phyloP scores from a whole-genome alignment of 2,329 filamentous ascomycete genomes.

The Torrubiella hemipterigena region DNA sequence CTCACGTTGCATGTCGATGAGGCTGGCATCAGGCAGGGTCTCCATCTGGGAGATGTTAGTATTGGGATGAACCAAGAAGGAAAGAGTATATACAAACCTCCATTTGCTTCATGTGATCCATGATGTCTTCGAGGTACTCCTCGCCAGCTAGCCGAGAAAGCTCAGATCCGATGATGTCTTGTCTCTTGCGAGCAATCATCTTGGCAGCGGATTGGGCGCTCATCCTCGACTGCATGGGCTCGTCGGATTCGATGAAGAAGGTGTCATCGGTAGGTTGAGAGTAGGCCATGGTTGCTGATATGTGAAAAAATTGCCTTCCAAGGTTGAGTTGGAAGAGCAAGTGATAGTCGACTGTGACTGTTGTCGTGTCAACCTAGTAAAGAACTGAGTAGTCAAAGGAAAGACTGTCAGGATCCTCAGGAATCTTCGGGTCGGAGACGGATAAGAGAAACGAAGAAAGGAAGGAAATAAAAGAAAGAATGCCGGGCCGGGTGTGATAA shows the following conservation, averaged over 20 bases:
- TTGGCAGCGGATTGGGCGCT: constrained; percentile 65
- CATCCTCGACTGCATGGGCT: constrained; percentile 40
- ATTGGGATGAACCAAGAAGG: no score
- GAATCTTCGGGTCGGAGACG: constrained; percentile 32
- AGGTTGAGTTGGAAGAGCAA: no score
- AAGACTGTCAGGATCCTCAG: constrained; percentile 38
- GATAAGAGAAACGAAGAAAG: constrained; percentile 26
- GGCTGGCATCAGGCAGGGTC: constrained; percentile 89
- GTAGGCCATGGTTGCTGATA: constrained; percentile 31
- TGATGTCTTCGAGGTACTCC: constrained; percentile 88
- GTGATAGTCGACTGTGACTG: no score
- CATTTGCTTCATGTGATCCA: constrained; percentile 92
- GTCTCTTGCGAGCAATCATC: constrained; percentile 67
- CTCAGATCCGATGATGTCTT: constrained; percentile 81
- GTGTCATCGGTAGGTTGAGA: constrained; percentile 28
- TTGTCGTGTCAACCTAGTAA: no score
- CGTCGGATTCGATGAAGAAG: constrained; percentile 46
- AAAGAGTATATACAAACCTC: no score
- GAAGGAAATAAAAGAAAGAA: no score
- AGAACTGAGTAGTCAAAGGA: no score
- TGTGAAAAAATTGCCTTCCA: constrained; percentile 1
- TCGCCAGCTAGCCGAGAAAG: constrained; percentile 75
- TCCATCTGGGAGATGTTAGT: constrained; percentile 42
- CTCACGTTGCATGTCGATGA: constrained; percentile 97
- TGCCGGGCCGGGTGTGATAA: constrained; percentile 10